These are phyloP conservation scores for Mycena citricolor DNA, from an alignment of 1,284 basidiomycete species.

Conservation along the genomic window DNA sequence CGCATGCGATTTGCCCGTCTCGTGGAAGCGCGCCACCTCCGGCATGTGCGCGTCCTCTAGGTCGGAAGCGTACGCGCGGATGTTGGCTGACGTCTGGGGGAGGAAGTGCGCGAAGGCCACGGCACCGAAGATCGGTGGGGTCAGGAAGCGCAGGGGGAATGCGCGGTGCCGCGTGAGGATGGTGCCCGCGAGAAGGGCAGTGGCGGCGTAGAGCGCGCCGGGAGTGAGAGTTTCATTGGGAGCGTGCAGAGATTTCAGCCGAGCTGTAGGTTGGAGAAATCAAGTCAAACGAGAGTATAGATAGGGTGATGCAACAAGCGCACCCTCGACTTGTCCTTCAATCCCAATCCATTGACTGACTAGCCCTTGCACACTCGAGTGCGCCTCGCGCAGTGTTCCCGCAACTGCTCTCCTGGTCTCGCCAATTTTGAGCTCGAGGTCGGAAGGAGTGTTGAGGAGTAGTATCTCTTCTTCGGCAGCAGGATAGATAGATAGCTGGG, in stretches of 20 bases:
- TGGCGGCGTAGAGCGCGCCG: constrained; percentile 82
- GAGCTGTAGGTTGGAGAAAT: constrained; percentile 43
- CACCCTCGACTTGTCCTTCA: constrained; percentile 81
- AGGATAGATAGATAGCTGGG: constrained; percentile 80
- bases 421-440: constrained; percentile 72
- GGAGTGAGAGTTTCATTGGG: constrained; percentile 83
- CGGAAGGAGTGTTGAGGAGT: constrained; percentile 70
- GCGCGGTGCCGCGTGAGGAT: constrained; percentile 79
- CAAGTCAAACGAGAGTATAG: not conserved
- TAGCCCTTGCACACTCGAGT: constrained; percentile 64
- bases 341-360: constrained; percentile 80
- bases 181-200: constrained; percentile 84
- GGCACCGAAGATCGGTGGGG: constrained; percentile 71
- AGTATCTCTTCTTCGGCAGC: constrained; percentile 56
- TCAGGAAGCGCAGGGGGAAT: constrained; percentile 61
- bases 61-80: constrained; percentile 63
- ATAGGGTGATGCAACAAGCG: constrained; percentile 35
- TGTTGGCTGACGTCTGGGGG: constrained; percentile 72
- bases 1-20: constrained; percentile 62
- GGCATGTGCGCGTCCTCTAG: constrained; percentile 66
- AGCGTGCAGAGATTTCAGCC: constrained; percentile 79
- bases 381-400: constrained; percentile 53
- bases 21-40: constrained; percentile 65
- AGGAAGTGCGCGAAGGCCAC: constrained; percentile 76
- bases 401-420: constrained; percentile 58